Evolutionary conservation across 345 rosid genomes (phyloP).

Genomic region (Linum trigynum): DNA sequence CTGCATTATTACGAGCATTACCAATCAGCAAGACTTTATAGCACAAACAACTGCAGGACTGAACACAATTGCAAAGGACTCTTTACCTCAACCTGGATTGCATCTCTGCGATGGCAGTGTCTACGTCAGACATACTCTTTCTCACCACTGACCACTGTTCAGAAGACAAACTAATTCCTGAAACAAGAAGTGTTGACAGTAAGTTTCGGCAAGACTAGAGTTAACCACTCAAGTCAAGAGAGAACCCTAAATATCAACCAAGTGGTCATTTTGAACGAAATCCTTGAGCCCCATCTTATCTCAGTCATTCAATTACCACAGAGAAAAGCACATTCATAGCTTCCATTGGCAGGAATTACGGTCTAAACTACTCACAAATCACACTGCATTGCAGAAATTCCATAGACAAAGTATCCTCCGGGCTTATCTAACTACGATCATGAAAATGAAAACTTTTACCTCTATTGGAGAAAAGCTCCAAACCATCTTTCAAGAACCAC

Average conservation of each 20-base stretch:
- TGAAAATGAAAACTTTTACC: constrained; percentile 25
- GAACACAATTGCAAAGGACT: constrained; percentile 13
- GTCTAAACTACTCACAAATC: no score
- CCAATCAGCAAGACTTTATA: background rate
- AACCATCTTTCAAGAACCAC: constrained; percentile 33
- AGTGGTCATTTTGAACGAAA: no score
- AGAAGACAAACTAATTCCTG: constrained; percentile 46
- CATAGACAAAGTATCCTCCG: background rate
- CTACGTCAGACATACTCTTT: constrained; percentile 42
- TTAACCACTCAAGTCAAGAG: background rate
- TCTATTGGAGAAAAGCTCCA: constrained; percentile 32
- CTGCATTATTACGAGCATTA: constrained; percentile 28
- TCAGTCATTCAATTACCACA: no score
- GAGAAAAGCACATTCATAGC: no score
- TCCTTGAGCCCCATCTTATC: no score
- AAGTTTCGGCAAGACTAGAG: constrained; percentile 3
- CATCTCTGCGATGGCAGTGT: constrained; percentile 44
- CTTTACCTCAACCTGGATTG: constrained; percentile 43
- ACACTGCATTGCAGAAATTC: background rate
- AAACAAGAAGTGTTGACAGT: constrained; percentile 11
- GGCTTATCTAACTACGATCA: no score
- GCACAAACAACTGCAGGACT: background rate
- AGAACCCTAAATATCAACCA: background rate
- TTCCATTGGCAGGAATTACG: no score
- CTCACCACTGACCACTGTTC: constrained; percentile 53